A percentile compares a stretch with the other conserved stretches of the same genome.
Evolutionary conservation across 805 yeast species (phyloP).

Genomic region (Candida sphagnicola): DNA sequence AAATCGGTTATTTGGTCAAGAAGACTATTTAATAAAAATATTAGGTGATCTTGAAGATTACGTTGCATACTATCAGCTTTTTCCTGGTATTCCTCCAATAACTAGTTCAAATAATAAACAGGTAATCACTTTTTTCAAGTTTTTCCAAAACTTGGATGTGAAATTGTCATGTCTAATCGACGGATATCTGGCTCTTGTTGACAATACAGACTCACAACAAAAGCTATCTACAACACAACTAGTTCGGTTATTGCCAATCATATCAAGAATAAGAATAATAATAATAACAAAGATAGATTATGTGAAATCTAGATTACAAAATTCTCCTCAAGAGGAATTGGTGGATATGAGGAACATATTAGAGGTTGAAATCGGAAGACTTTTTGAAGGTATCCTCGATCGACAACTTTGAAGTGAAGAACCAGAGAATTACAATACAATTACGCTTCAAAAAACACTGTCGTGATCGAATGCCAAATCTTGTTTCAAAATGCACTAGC

Average conservation of each 20-base stretch:
- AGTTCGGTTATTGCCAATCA: constrained; percentile 29
- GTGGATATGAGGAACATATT: constrained; percentile 14
- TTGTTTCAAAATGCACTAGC: too few relatives aligned
- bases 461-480: too few relatives aligned
- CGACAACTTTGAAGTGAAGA: constrained; percentile 9
- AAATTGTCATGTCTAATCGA: constrained; percentile 29
- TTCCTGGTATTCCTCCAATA: constrained; percentile 10
- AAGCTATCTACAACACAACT: constrained; percentile 27
- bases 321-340: constrained; percentile 4
- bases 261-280: constrained; percentile 27
- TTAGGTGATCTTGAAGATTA: constrained; percentile 39
- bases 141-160: constrained; percentile 29
- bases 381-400: constrained; percentile 39
- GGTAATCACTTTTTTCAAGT: constrained; percentile 16
- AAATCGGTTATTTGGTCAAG: constrained; percentile 28
- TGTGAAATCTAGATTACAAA: constrained; percentile 8
- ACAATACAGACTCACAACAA: background rate
- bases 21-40: constrained; percentile 31
- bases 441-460: too few relatives aligned
- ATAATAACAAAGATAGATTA: constrained; percentile 24
- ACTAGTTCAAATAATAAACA: constrained; percentile 10
- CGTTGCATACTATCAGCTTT: constrained; percentile 20
- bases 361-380: constrained; percentile 33
- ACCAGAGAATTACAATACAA: too few relatives aligned
- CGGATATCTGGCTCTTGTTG: constrained; percentile 18